Base-by-base conservation (phyloP, 345 rosid species). In the Punica granatum region DNA sequence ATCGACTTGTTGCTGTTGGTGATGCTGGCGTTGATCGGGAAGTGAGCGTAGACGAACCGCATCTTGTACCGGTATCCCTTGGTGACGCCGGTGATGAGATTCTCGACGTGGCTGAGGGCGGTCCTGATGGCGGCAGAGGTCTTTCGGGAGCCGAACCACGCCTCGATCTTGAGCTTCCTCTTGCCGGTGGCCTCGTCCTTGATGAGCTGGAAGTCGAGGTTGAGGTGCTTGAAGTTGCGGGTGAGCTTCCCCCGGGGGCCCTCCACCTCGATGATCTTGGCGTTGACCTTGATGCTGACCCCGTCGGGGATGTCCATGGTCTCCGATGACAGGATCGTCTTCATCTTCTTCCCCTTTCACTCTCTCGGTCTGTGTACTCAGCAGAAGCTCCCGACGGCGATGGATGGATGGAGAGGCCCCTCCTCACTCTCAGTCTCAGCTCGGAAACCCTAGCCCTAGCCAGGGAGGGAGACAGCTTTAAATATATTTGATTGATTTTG, bases 271-370 rank as follows among this genome's bases (percentile, higher is more conserved):
- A 82, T 79, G 49, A 82, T 13, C 73, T 79, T 79, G 1, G 83
- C 83, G 32, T 64, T 60, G 53, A 82, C 73, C 59, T 79, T 82
- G 58, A 82, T 75, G 30, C 70, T 75, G 14, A 82, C 80, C 35
- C 78, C 81, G 0, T 82, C 86, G 23, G 86, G 86, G 63, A 82
- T 79, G 60, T 82, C 82, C 85, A 81, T 81, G 9, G 82, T 67
- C 61, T 82, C 83, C 2, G 83, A 74, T 8, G 86, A 82, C 18
- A 82, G 61, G 9, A 82, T 82, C 8, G 83, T 75, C 81, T 82
- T 82, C 86, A 82, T 82, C 67, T 54, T 67, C 39, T 34, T 28
- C 56, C n/a, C 23, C 63, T 31, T 25, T 41, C 31, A 41, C 54
- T 51, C 64, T 54, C n/a, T n/a, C n/a, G n/a, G n/a, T n/a, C n/a